Evolutionary conservation across 1,284 basidiomycete species (phyloP), one percentile per base, ranked within the genome.

Genomic region (Ustilago loliicola): DNA sequence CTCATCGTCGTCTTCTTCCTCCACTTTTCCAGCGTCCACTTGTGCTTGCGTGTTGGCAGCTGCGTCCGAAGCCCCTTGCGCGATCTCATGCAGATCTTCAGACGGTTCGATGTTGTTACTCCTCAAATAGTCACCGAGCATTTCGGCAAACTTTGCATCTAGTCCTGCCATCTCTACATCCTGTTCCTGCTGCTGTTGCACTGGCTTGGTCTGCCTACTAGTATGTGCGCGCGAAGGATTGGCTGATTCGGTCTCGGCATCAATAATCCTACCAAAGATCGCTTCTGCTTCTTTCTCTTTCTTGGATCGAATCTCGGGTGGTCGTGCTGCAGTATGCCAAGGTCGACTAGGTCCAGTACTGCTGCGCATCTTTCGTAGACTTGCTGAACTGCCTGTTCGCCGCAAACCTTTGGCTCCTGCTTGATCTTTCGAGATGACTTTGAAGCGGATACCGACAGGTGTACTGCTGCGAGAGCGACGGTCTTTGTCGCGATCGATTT

Each of bases 111-210:
- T 70, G 48, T 81, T 68, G 54, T 77, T 79, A 11, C 64, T 72
- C 19, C 73, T 59, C 29, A 81, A 48, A 54, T 81, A 79, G 40
- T 80, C 72, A 13, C 77, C 78, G 8, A 81, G 75, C 74, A 81
- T 68, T 40, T 75, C 72, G 17, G 77, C 77, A 32, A 81, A 81
- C n/a, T 73, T 73, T n/a, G 74, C 60, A 38, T 79, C 78, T 5
- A 81, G 66, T 1, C 61, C 64, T 10, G 64, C 80, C 77, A 81
- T 79, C 25, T 80, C 78, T 4, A 23, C 53, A 32, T 80, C 74
- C 42, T 63, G 42, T 38, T 56, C 58, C 42, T 45, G 42, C n/a
- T n/a, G 15, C 38, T 40, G 11, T 19, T 40, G 42, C 11, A 15
- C 23, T 1, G 57, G 32, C 55, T 57, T 52, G 29, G 17, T 19